Percentiles rank a stretch among this genome's conserved stretches.
Evolutionary conservation across 164 flowering plant genomes (phyloP).

Genomic region (Saururus chinensis): DNA sequence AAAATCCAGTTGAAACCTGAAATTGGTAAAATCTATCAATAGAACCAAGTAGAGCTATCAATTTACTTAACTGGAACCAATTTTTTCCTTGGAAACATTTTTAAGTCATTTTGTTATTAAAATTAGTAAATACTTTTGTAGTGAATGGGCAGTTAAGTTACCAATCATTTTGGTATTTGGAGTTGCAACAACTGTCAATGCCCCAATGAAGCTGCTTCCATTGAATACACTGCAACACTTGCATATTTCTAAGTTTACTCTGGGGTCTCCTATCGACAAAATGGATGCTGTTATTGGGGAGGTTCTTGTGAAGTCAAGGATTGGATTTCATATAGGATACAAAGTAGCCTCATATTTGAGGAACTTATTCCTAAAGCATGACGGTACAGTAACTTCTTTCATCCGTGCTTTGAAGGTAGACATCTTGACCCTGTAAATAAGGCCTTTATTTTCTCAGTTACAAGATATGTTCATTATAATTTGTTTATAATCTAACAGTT

Average conservation of each 20-base stretch:
- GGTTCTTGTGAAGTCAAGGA: constrained; percentile 45
- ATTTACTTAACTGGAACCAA: too few relatives aligned
- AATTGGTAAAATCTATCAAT: too few relatives aligned
- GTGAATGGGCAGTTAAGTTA: constrained; percentile 79
- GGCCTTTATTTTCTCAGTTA: not conserved
- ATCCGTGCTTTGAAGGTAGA: constrained; percentile 76
- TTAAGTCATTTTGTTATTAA: too few relatives aligned
- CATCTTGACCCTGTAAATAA: not conserved
- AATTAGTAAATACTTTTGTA: constrained; percentile 4
- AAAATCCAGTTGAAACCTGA: too few relatives aligned
- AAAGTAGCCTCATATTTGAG: constrained; percentile 65
- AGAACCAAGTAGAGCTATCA: too few relatives aligned
- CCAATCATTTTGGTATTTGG: constrained; percentile 76
- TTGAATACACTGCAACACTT: constrained; percentile 40
- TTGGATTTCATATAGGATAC: constrained; percentile 53
- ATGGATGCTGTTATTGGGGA: constrained; percentile 75
- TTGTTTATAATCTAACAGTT: too few relatives aligned
- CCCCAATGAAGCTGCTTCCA: constrained; percentile 45
- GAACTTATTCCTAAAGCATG: constrained; percentile 68
- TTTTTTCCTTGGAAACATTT: too few relatives aligned
- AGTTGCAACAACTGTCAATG: constrained; percentile 71
- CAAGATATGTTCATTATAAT: not conserved
- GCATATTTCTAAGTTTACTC: constrained; percentile 39
- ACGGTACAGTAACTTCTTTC: constrained; percentile 82
- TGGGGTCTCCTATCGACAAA: constrained; percentile 68